Conservation (phyloP, 2,329 filamentous ascomycete genomes). For the Venturia oleaginea region DNA sequence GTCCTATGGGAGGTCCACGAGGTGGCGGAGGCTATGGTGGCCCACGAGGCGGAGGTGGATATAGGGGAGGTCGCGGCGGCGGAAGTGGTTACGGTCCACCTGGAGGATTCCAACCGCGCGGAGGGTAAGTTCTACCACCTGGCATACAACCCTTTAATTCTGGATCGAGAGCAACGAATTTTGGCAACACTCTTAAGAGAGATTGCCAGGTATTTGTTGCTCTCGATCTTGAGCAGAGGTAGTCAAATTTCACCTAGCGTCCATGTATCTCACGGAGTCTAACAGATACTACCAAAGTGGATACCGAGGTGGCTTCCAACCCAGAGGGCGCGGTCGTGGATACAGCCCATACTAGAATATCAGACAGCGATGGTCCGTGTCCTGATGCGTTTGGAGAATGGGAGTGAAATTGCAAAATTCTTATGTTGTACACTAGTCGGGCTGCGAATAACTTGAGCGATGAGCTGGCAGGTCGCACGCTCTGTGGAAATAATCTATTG, state of each 20-base stretch:
- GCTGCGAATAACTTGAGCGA: not conserved
- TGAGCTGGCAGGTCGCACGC: not conserved
- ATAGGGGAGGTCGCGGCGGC: constrained; percentile 41
- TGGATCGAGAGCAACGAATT: not conserved
- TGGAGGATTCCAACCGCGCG: constrained; percentile 23
- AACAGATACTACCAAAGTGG: constrained; percentile 13
- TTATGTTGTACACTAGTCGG: not conserved
- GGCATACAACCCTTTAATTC: not conserved
- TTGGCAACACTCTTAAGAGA: not conserved
- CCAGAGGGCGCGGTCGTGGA: constrained; percentile 21
- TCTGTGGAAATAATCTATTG: not conserved
- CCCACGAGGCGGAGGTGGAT: constrained; percentile 44
- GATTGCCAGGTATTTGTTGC: not conserved
- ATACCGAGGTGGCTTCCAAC: constrained; percentile 31
- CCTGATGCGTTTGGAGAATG: not conserved
- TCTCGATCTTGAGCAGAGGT: not conserved
- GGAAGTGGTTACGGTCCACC: constrained; percentile 40
- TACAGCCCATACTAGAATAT: constrained; percentile 1
- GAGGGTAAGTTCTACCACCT: constrained; percentile 24
- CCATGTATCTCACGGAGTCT: not conserved
- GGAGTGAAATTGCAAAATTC: not conserved
- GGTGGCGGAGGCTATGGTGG: constrained; percentile 20
- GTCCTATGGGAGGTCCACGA: constrained; percentile 35
- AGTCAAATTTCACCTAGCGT: not conserved
- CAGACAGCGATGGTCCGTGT: too few relatives aligned